These are phyloP conservation scores for Avena sativa DNA, from an alignment of 176 grass and related monocot species.

Conservation along the genomic window DNA sequence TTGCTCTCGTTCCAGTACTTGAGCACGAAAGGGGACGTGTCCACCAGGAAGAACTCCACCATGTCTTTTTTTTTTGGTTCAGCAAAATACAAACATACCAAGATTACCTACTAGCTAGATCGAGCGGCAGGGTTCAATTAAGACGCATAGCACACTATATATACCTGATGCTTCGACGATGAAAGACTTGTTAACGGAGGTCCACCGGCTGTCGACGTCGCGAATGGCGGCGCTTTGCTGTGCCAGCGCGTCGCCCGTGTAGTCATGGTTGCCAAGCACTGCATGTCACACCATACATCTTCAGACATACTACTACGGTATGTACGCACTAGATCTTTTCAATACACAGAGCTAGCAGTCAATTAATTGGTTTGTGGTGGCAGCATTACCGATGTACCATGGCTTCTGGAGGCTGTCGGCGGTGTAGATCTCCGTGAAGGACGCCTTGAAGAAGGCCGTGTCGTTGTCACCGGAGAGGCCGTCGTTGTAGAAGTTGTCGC, in stretches of 20 bases:
- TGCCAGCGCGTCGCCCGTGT: constrained; percentile 49
- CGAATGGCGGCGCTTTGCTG: constrained; percentile 50
- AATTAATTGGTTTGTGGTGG: neutral
- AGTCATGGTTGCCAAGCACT: constrained; percentile 59
- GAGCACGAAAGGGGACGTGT: constrained; percentile 76
- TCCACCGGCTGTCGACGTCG: constrained; percentile 42
- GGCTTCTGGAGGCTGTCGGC: constrained; percentile 76
- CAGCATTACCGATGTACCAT: constrained; percentile 77
- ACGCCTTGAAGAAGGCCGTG: constrained; percentile 64
- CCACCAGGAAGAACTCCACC: constrained; percentile 82
- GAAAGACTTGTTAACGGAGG: constrained; percentile 51
- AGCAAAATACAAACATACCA: no score
- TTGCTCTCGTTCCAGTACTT: constrained; percentile 79
- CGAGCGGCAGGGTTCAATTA: neutral
- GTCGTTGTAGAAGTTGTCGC: constrained; percentile 84
- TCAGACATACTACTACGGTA: neutral
- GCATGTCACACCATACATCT: neutral
- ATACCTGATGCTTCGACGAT: constrained; percentile 43
- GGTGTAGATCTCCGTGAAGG: constrained; percentile 79
- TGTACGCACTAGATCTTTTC: neutral
- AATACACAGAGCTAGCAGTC: neutral
- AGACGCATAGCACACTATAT: neutral
- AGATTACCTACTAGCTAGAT: no score
- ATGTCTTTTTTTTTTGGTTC: constrained; percentile 16
- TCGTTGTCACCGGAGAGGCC: constrained; percentile 74